These are phyloP conservation scores for Breviolum minutum DNA, from an alignment of 73 alveolate species.

Conservation along the genomic window DNA sequence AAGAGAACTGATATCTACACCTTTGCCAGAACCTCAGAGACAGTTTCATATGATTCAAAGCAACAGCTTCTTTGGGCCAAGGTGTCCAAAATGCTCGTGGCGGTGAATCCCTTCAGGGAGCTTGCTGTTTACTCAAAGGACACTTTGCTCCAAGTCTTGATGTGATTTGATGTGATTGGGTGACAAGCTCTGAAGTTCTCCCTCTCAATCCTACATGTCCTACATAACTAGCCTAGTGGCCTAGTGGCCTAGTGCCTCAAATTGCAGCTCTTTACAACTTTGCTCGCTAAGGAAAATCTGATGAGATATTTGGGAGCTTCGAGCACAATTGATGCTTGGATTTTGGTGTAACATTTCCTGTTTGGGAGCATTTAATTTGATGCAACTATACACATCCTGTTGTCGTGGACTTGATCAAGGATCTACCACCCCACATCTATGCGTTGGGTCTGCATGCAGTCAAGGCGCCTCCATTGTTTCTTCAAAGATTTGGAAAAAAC, in stretches of 20 bases:
- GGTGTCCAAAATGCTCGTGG: constrained; percentile 87
- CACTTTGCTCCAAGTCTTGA: not conserved
- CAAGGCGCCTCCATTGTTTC: not conserved
- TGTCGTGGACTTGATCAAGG: not conserved
- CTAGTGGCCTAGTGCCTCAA: not conserved
- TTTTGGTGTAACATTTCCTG: too few species aligned
- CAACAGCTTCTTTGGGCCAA: not conserved
- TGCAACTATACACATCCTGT: not conserved
- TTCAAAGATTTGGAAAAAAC: not conserved
- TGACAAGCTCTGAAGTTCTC: not conserved
- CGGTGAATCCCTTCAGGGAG: constrained; percentile 83
- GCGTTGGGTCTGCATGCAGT: constrained; percentile 81
- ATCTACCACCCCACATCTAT: constrained; percentile 71
- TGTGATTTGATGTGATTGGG: not conserved
- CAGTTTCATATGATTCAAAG: not conserved
- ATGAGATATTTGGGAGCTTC: constrained; percentile 7
- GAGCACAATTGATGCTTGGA: constrained; percentile 23
- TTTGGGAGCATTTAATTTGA: not conserved
- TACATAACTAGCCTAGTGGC: too few species aligned
- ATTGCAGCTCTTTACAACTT: too few species aligned
- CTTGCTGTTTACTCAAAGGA: constrained; percentile 83
- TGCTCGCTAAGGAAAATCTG: constrained; percentile 15
- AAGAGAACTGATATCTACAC: constrained; percentile 71
- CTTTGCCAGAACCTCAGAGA: constrained; percentile 16
- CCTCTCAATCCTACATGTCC: not conserved